Base-by-base conservation (phyloP, 345 rosid genomes). In the Syzygium oleosum region DNA sequence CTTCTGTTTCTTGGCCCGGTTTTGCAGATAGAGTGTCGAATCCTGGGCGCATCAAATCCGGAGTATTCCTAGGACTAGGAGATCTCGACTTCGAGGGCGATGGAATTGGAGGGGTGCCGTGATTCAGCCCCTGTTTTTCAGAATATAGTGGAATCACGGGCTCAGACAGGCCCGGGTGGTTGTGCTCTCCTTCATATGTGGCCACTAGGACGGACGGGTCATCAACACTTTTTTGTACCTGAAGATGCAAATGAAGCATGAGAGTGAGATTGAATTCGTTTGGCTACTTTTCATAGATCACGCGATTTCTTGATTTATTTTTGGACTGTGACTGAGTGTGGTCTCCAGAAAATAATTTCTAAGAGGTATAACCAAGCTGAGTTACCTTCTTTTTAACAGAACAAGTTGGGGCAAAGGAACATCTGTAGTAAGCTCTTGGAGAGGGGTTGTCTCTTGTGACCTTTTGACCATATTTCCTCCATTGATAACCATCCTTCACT, bases 381-480 rank as follows among this genome's bases (percentile, higher is more conserved):
- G 17, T 87, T 85, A 96, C 99, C 96, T 95, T 97, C 93, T 95
- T 97, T 86, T 96, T 97, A 3, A 94, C 99, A 1, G 97, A 96
- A 91, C 99, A 97, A 79, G 87, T 86, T 16, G 98, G 99, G 38
- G 98, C 97, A 83, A 88, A 93, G 6, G 98, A 97, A 89, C 99
- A 97, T 91, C 92, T 94, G 88, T 92, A 97, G 92, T 97, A 97
- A 86, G 99, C 99, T 86, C 99, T 93, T 14, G 98, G 98, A 19
- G 95, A 97, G 7, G 99, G 97, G 89, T 97, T 97, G 68, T 97
- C 98, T 91, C 96, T 94, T 27, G 99, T 97, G 25, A 96, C 98
- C 90, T 97, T 97, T 89, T 97, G 99, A 34, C 99, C 99, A 51
- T 97, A 97, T 91, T 97, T 97, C 88, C 99, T 93, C 99, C 99